phyloP scores from a whole-genome alignment of 768 basidiomycete genomes.

The Floccularia luteovirens region DNA sequence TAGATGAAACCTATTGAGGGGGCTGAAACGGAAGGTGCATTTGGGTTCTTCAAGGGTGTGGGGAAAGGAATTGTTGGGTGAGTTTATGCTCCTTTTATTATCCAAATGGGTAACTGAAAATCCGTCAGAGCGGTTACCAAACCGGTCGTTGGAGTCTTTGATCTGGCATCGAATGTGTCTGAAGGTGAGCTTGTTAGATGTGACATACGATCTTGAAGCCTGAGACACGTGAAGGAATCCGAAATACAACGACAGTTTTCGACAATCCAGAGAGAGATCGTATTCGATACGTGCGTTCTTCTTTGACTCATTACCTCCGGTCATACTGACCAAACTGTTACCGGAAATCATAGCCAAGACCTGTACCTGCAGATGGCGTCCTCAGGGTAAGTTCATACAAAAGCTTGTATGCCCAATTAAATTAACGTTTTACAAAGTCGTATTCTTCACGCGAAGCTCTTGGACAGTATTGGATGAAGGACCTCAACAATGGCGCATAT shows the following conservation, averaged over 20 bases:
- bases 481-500: constrained; percentile 84
- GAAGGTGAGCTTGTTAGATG: constrained; percentile 53
- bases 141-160: constrained; percentile 94
- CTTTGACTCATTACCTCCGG: background rate
- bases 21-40: constrained; percentile 87
- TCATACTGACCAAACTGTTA: constrained; percentile 1
- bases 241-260: constrained; percentile 98
- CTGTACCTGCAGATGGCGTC: constrained; percentile 81
- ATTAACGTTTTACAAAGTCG: constrained; percentile 39
- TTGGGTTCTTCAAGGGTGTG: constrained; percentile 97
- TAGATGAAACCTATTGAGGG: constrained; percentile 97
- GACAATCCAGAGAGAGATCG: constrained; percentile 88
- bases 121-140: constrained; percentile 78
- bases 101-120: background rate
- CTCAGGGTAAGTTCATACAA: constrained; percentile 51
- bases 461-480: constrained; percentile 97
- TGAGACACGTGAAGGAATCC: constrained; percentile 58
- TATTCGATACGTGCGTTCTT: constrained; percentile 56
- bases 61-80: constrained; percentile 96
- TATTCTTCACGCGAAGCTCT: constrained; percentile 86
- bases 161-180: constrained; percentile 89
- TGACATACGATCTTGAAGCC: background rate
- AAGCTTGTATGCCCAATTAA: background rate
- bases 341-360: constrained; percentile 54
- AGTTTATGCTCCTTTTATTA: constrained; percentile 8